These are phyloP conservation scores for Orbilia quercus DNA, from an alignment of 2,329 filamentous ascomycete species.

Conservation along the genomic window DNA sequence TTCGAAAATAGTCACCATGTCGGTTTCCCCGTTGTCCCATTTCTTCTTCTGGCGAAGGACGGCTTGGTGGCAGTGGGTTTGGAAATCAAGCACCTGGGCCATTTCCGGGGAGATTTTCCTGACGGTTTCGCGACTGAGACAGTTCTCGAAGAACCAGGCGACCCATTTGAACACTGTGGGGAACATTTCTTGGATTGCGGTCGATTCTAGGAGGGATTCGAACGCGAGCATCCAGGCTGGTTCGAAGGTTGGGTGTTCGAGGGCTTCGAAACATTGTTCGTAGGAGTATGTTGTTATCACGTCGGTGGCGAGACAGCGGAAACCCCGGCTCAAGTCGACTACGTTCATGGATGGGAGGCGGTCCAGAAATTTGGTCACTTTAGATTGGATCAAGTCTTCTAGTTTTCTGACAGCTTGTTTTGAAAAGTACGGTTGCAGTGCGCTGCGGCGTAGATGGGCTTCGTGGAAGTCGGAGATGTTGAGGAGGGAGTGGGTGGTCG, in stretches of 20 bases:
- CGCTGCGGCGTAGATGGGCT: constrained; percentile 42
- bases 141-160: constrained; percentile 14
- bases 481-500: constrained; percentile 33
- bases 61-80: constrained; percentile 14
- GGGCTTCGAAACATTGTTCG: constrained; percentile 40
- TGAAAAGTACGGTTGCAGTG: constrained; percentile 44
- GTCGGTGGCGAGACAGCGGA: constrained; percentile 40
- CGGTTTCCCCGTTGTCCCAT: constrained; percentile 31
- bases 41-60: constrained; percentile 28
- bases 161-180: constrained; percentile 9
- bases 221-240: constrained; percentile 37
- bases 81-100: constrained; percentile 27
- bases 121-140: constrained; percentile 6
- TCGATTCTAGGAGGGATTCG: constrained; percentile 19
- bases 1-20: constrained; percentile 44
- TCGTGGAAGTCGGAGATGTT: constrained; percentile 30
- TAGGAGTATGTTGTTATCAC: constrained; percentile 45
- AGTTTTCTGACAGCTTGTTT: constrained; percentile 44
- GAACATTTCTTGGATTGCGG: constrained; percentile 10
- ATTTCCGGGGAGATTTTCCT: not conserved
- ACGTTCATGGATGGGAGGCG: constrained; percentile 14
- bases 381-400: constrained; percentile 41
- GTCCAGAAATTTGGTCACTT: constrained; percentile 38
- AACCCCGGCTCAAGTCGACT: constrained; percentile 29
- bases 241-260: constrained; percentile 29